Evolutionary conservation across 257 asterid species (phyloP).

Genomic region (Salvia rosmarinus): DNA sequence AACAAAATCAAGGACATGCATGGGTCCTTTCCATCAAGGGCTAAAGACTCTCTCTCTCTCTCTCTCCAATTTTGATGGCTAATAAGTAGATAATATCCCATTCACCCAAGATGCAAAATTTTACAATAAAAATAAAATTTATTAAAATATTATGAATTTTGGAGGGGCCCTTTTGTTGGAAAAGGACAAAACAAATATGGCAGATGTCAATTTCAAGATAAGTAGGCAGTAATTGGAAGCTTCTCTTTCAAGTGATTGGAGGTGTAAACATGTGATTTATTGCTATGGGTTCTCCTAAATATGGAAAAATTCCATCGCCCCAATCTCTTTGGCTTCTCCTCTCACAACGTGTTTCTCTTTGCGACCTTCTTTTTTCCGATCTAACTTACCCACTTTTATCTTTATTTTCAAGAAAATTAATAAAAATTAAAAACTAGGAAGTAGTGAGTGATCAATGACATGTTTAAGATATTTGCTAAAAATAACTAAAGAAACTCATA

Average conservation of each 20-base stretch:
- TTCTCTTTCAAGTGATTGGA: conserved; percentile 47
- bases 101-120: background rate
- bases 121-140: background rate
- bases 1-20: conserved; percentile 12
- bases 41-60: background rate
- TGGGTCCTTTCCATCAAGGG: background rate
- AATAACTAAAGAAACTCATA: background rate
- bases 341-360: conserved; percentile 47
- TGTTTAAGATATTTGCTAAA: background rate
- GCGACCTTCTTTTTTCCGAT: background rate
- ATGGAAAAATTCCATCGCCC: conserved; percentile 42
- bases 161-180: conserved; percentile 34
- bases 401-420: background rate
- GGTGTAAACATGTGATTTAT: conserved; percentile 57
- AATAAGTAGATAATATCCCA: background rate
- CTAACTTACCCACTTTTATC: background rate
- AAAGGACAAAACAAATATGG: conserved; percentile 49
- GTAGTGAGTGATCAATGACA: background rate
- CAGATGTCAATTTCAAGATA: conserved; percentile 57
- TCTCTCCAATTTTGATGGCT: background rate
- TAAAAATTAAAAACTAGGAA: background rate
- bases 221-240: conserved; percentile 51
- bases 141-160: background rate
- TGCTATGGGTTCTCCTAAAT: conserved; percentile 46
- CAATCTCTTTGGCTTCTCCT: conserved; percentile 37